Conservation (phyloP, 306 rosid species). For the Sechiopsis laciniata region DNA sequence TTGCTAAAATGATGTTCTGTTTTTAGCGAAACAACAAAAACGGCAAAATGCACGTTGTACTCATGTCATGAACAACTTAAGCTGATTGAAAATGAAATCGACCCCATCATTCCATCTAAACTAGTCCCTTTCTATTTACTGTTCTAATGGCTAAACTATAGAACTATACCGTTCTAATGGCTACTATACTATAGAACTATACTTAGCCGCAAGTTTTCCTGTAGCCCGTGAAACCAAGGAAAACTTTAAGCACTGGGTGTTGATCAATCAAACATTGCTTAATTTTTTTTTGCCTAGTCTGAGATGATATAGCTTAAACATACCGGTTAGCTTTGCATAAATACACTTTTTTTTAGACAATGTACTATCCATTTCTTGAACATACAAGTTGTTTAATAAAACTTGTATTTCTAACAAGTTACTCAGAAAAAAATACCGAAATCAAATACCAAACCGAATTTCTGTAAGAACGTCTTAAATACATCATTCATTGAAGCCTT, state of each 20-base stretch:
- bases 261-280: not conserved
- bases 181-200: too few species aligned
- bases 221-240: too few species aligned
- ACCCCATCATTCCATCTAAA: not conserved
- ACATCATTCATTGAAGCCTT: slow-evolving; percentile 1
- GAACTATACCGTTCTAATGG: too few species aligned
- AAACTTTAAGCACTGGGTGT: not conserved
- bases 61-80: not conserved
- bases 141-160: not conserved
- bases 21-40: too few species aligned
- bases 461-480: slow-evolving; percentile 3
- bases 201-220: too few species aligned
- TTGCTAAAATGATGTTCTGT: too few species aligned
- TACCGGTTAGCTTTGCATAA: slow-evolving; percentile 5
- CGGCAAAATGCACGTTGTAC: not conserved
- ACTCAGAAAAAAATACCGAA: not conserved
- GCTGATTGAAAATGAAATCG: not conserved
- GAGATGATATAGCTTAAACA: not conserved
- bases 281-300: not conserved
- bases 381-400: not conserved
- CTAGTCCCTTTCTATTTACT: not conserved
- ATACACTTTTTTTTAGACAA: not conserved
- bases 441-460: not conserved
- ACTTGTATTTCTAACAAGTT: slow-evolving; percentile 1
- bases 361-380: not conserved